Base-by-base conservation (phyloP, 2,329 filamentous ascomycete species). In the Nigrospora oryzae region DNA sequence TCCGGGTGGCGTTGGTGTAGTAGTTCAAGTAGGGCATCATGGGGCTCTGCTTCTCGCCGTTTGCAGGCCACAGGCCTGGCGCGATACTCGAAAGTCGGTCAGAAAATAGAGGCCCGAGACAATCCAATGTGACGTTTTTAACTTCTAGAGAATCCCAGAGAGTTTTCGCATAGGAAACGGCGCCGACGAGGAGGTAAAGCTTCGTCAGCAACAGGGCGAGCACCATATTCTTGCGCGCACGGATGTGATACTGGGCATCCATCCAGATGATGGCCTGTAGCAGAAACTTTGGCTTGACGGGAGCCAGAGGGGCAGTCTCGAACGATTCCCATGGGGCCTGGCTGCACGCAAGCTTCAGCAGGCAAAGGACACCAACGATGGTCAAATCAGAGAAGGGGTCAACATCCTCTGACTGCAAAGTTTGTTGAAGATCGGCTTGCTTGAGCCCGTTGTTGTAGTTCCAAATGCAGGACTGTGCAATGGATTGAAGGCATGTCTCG, bases 71-170 rank as follows among this genome's bases (percentile, higher is more conserved):
- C 37, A 67, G 51, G 0, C 62, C 64, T 0, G 77, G 77, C 0
- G 75, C 64, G 2, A 79, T 56, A 1, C 67, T 73, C 1, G 74
- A 74, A 6, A 80, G 59, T 2, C 77, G 68, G 53, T 81, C 77
- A 48, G 74, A 72, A 47, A 77, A 77, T 1, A 77, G 60, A 0
- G 75, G 70, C 3, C 66, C 74, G 1, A 81, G 64, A 0, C 75
- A 73, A 49, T 80, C 75, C n/a, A 77, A 69, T 28, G 79, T 74
- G 0, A 73, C 75, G 17, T 76, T 69, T 58, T 81, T 81, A 2
- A 81, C 69, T 3, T 69, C 73, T 11, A 79, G 64, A 0, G 64
- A 64, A 11, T 66, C 62, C 74, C 75, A 80, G 2, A 75, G 57
- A 32, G 69, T 57, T 19, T 68, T 62, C 0, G 72, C 73, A 15